Base-by-base conservation (phyloP, 345 rosid species). In the Xanthoceras sorbifolium region DNA sequence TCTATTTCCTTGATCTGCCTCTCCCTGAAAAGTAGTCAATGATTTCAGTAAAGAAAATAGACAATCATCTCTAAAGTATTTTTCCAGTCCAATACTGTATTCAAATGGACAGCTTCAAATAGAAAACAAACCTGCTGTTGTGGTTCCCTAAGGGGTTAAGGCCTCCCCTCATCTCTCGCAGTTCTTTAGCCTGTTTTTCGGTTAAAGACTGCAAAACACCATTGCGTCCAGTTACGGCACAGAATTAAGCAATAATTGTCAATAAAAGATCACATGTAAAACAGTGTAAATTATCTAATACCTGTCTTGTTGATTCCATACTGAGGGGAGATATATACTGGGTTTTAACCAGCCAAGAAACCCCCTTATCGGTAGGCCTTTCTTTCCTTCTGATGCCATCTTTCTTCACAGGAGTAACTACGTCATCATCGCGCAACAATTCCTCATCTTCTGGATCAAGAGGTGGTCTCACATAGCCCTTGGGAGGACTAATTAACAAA, bases 341-440 rank as follows among this genome's bases (percentile, higher is more conserved):
- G 10, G 99, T 96, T 82, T 96, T 96, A 25, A 96, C 99, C 78
- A 96, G 87, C 99, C 98, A 93, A 75, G 98, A 84, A 75, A 93
- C 91, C 83, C 98, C 98, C 85, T 93, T 88, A 77, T 93, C 99
- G 26, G 98, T 91, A 20, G 98, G 99, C 34, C 99, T 87, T 67
- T 93, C 98, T 86, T 96, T 92, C 83, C 87, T 88, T 76, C 84
- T 85, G 79, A 96, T 91, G 76, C 99, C 97, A 77, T 92, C 94
- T 85, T 85, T 91, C 87, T 92, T 96, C 73, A 91, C 83, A 66
- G 97, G 92, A 32, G 97, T 88, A 64, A 84, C 84, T 42, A 88
- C 84, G 71, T 87, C 97, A 86, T 96, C 98, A 82, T 93, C 98
- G 10, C 79, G 97, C 87, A 93, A 77, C 44, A 96, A 85, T 84